Percentiles rank a stretch among this genome's conserved stretches.
phyloP scores from a whole-genome alignment of 2,329 filamentous ascomycete species.

The Eutypella sp. region DNA sequence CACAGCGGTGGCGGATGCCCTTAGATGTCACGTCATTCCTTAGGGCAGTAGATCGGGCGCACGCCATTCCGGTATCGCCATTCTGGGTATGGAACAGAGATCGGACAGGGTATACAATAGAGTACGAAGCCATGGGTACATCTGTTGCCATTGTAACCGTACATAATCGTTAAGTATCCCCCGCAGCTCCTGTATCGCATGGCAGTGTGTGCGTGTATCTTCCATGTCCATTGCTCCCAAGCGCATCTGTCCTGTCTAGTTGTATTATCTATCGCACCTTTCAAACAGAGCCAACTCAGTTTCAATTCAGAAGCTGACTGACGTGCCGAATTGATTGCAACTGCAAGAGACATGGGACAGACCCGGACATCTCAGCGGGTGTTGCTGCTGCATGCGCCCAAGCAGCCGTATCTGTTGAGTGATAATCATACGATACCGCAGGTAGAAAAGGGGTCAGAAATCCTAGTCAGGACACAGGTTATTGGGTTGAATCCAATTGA shows the following conservation, averaged over 20 bases:
- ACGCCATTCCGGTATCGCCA: neutral
- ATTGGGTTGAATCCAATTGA: conserved; percentile 75
- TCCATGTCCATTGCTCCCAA: neutral
- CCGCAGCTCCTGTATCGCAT: neutral
- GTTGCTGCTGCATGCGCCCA: neutral
- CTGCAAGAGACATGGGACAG: neutral
- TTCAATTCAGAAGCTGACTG: neutral
- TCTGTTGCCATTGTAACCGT: neutral
- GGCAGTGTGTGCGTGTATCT: neutral
- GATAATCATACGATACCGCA: neutral
- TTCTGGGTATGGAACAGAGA: neutral
- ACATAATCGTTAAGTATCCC: neutral
- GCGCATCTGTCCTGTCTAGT: neutral
- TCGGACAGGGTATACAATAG: no score
- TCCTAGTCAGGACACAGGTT: conserved; percentile 37
- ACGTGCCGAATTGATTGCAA: neutral
- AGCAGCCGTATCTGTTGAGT: neutral
- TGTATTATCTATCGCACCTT: no score
- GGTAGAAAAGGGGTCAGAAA: neutral
- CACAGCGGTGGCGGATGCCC: neutral
- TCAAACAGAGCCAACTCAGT: no score
- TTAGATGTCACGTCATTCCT: neutral
- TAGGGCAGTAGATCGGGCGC: neutral
- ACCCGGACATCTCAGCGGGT: neutral
- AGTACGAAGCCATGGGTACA: no score